A percentile compares a stretch with the other conserved stretches of the same genome.
phyloP scores from a whole-genome alignment of 768 basidiomycete species.

The Hypholoma sublateritium region DNA sequence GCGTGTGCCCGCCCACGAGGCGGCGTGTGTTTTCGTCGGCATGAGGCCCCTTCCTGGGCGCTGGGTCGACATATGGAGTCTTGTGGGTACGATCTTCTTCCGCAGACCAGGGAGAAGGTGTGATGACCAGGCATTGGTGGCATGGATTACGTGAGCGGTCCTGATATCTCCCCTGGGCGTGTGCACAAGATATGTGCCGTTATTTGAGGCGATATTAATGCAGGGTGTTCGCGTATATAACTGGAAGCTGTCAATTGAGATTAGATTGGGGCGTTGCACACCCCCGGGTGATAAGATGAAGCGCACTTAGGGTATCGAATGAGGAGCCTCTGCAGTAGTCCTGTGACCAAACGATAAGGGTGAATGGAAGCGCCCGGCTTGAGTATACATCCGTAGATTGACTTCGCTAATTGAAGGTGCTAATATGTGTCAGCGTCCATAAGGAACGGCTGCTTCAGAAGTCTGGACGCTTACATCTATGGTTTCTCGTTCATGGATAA shows the following conservation, averaged over 20 bases:
- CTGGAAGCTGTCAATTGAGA: constrained; percentile 43
- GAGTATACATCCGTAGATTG: constrained; percentile 49
- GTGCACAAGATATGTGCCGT: constrained; percentile 45
- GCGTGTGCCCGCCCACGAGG: constrained; percentile 40
- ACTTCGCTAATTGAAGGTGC: constrained; percentile 48
- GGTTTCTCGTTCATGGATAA: constrained; percentile 20
- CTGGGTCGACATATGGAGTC: constrained; percentile 68
- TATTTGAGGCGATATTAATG: constrained; percentile 40
- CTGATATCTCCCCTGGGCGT: constrained; percentile 62
- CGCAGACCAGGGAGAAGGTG: constrained; percentile 67
- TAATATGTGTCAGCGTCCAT: constrained; percentile 21
- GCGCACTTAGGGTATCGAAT: constrained; percentile 49
- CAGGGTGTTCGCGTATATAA: constrained; percentile 64
- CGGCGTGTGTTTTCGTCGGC: background rate
- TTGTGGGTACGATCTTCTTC: constrained; percentile 58
- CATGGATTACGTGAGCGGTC: constrained; percentile 71
- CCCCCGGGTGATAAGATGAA: constrained; percentile 2
- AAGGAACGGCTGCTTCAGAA: background rate
- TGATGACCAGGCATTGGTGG: constrained; percentile 82
- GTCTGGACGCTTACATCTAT: constrained; percentile 26
- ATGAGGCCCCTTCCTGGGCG: constrained; percentile 29
- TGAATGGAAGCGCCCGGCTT: constrained; percentile 63
- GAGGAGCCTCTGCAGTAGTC: constrained; percentile 49
- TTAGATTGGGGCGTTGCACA: background rate
- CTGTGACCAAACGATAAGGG: constrained; percentile 69